Evolutionary conservation across 2,329 filamentous ascomycete genomes (phyloP).

Genomic region (Xylariaceae sp.): DNA sequence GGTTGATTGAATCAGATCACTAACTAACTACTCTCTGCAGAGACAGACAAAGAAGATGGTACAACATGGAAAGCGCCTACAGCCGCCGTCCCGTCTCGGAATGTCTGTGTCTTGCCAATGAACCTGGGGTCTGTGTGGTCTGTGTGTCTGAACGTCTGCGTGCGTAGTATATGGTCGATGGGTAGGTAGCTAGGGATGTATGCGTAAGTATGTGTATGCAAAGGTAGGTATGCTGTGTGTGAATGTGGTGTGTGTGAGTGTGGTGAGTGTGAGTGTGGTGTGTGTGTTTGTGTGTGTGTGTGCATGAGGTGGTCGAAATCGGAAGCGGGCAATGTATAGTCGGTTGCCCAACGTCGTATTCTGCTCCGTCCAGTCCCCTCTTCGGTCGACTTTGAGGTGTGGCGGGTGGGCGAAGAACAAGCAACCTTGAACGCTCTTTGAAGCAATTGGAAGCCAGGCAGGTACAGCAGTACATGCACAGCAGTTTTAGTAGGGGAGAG

Average conservation of each 20-base stretch:
- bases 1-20: constrained; percentile 16
- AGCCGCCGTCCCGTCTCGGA: too few relatives aligned
- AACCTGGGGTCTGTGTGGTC: too few relatives aligned
- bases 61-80: not conserved
- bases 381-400: constrained; percentile 20
- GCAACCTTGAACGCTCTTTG: constrained; percentile 3
- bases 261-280: not conserved
- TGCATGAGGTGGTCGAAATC: constrained; percentile 4
- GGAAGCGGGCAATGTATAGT: constrained; percentile 13
- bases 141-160: too few relatives aligned
- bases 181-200: too few relatives aligned
- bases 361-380: constrained; percentile 13
- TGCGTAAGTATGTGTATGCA: too few relatives aligned
- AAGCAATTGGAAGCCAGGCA: constrained; percentile 3
- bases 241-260: not conserved
- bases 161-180: too few relatives aligned
- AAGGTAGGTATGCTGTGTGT: too few relatives aligned
- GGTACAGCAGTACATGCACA: constrained; percentile 1
- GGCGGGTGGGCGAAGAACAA: constrained; percentile 13
- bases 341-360: constrained; percentile 9
- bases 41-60: not conserved
- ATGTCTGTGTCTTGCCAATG: too few relatives aligned
- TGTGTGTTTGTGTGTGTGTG: not conserved
- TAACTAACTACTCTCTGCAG: not conserved
- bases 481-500: constrained; percentile 1